Base-by-base conservation (phyloP, 257 asterid species). In the Fraxinus quadrangulata region DNA sequence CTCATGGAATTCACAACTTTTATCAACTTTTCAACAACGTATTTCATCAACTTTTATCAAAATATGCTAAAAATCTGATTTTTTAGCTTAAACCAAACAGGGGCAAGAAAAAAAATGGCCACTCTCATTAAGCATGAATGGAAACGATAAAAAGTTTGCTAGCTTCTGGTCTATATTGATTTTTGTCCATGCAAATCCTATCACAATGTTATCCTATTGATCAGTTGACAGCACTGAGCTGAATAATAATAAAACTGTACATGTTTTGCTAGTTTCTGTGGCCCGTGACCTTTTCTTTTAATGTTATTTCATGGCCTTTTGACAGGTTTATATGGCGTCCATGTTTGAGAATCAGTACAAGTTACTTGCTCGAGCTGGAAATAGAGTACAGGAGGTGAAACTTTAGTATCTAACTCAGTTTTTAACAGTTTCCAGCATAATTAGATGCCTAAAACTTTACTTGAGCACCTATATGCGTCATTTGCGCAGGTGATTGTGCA, bases 281-380 rank as follows among this genome's bases (percentile, higher is more conserved):
- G 17, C 68, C 37, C 28, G 9, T 33, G 28, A 30, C 45, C 28
- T 36, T 70, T 51, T 59, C 36, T 23, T 23, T 63, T 23, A 8
- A 6, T 71, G 69, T 47, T 73, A 67, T 45, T 70, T 24, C 6
- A 17, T n/a, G 67, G 63, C 23, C 2, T 75, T 74, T 45, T 75
- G 73, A 31, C 84, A 95, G 98, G 98, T 95, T 67, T 95, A 92
- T 67, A 88, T 95, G 99, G 93, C 97, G 63, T 85, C 96, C 73
- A 88, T 89, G 92, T 86, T 87, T 26, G 96, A 93, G 78, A 86
- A 90, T 79, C 98, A 91, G 83, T 95, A 95, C 92, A 95, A 92
- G 85, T 78, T 95, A 76, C 99, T 95, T 39, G 99, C 98, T 78
- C 95, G 99, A 74, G 91, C 98, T 24, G 98, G 94, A 80, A 95